Evolutionary conservation across 495 filamentous ascomycete genomes (phyloP).

Genomic region (Hypoxylon rickii): DNA sequence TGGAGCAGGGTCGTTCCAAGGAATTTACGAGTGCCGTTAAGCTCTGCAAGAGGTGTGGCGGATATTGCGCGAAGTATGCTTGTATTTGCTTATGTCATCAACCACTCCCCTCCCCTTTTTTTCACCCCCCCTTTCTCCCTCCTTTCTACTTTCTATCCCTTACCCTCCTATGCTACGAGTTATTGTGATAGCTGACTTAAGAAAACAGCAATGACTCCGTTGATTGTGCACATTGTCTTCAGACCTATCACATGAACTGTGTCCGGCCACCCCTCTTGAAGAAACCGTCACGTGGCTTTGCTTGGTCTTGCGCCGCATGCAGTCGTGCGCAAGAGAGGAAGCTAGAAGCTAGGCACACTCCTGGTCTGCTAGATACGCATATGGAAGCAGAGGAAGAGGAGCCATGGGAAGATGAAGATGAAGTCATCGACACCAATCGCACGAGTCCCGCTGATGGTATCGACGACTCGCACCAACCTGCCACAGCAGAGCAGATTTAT

Average conservation of each 20-base stretch:
- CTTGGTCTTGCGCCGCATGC: constrained; percentile 96
- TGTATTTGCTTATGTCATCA: constrained; percentile 30
- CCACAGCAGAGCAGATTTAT: constrained; percentile 86
- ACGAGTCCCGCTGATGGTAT: constrained; percentile 63
- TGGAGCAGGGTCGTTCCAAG: constrained; percentile 88
- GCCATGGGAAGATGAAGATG: constrained; percentile 76
- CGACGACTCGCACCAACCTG: constrained; percentile 64
- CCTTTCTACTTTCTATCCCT: constrained; percentile 5
- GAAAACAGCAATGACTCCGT: constrained; percentile 81
- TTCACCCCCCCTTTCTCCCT: constrained; percentile 4
- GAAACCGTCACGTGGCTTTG: constrained; percentile 97
- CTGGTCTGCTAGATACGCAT: constrained; percentile 57
- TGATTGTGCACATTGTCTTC: constrained; percentile 90
- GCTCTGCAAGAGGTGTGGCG: constrained; percentile 86
- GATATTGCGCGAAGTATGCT: constrained; percentile 86
- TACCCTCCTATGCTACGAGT: constrained; percentile 19
- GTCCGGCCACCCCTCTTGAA: constrained; percentile 91
- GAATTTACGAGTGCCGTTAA: constrained; percentile 97
- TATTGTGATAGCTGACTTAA: constrained; percentile 4
- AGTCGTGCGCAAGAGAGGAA: constrained; percentile 91
- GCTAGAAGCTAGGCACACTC: constrained; percentile 87
- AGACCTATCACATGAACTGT: constrained; percentile 98
- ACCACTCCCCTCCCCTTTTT: background rate
- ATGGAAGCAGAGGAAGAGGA: constrained; percentile 81
- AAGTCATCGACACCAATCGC: constrained; percentile 61